Base-by-base conservation (phyloP, 192 early-diverging fungal species). In the Backusella mclennaniae region DNA sequence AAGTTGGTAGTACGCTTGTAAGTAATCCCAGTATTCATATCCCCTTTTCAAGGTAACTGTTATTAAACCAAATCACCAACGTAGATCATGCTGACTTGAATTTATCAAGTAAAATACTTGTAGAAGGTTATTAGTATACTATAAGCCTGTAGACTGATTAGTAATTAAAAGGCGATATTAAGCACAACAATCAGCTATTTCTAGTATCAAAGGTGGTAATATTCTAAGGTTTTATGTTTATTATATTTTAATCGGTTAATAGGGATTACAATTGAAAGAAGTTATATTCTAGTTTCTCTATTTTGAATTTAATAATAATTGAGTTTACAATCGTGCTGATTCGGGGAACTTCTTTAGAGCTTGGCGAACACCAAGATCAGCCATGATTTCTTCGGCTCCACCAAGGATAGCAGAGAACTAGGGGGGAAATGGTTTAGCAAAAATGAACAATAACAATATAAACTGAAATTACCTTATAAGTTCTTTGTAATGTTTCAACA, bases 331-430 rank as follows among this genome's bases (percentile, higher is more conserved):
- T 69, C 77, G 68, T 12, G 77, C 73, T 46, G 35, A 39, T 14
- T 42, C 15, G n/a, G 78, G 78, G 73, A 79, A 79, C 11, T 79
- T 38, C 29, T 73, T 74, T 84, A 90, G 88, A 33, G 90, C 88
- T 73, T 90, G 89, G 29, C 90, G 80, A 17, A 92, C 80, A 56
- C 87, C 91, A 2, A 92, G 71, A 73, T 92, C 91, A 36, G 88
- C 87, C 85, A 88, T 86, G 68, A 88, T 84, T 79, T 87, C 85
- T 73, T 87, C 86, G 23, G 75, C 73, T 14, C 83, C 83, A 75
- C 83, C 83, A 19, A 84, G 71, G 35, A 84, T 84, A 52, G 83
- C 83, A 69, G 76, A 79, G 56, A 77, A 71, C 23, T 66, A 52
- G 4, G 17, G 23, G 3, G 11, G 3, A 29, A 5, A 29, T 26